Base-by-base conservation (phyloP, 2,329 filamentous ascomycete genomes). In the Penicillium sp. region DNA sequence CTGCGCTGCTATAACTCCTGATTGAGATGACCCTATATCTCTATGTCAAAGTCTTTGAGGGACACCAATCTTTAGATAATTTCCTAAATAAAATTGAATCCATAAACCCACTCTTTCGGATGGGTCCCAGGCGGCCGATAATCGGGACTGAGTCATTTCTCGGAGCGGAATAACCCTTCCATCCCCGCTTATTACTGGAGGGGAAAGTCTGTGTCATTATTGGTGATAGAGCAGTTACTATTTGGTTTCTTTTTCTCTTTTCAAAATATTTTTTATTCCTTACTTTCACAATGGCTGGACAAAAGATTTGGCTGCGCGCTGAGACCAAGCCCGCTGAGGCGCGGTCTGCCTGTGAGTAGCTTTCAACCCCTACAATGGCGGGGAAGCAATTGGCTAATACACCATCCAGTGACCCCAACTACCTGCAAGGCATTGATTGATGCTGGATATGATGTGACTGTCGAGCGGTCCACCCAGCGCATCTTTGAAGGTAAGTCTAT, bases 391-490 rank as follows among this genome's bases (percentile, higher is more conserved):
- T 48, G 38, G 12, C 47, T 55, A 38, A 55, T 19, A n/a, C 38
- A 55, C 14, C 33, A 51, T 35, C 41, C 28, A 75, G 73, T 81
- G 58, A 82, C 77, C 56, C 76, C 78, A 45, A 75, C 75, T n/a
- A 82, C 79, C 38, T 76, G 82, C 62, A 84, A 86, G 74, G 79
- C 80, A 50, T 81, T 90, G 50, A 77, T 89, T 51, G 82, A 88
- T 60, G 86, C 86, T 38, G 88, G 88, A 58, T 90, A 89, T 71
- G 79, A 79, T 25, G 81, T 91, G 64, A 82, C 82, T 47, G 84
- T 90, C 47, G 88, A 91, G 78, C 80, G 82, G 58, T 84, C 82
- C 56, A 81, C 83, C n/a, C 81, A 83, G 68, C 81, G 88, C 53
- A 90, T 90, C 66, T 79, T 78, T 50, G 74, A 76, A 30, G 77